Base-by-base conservation (phyloP, 208 protist species). In the Leishmania tarentolae region DNA sequence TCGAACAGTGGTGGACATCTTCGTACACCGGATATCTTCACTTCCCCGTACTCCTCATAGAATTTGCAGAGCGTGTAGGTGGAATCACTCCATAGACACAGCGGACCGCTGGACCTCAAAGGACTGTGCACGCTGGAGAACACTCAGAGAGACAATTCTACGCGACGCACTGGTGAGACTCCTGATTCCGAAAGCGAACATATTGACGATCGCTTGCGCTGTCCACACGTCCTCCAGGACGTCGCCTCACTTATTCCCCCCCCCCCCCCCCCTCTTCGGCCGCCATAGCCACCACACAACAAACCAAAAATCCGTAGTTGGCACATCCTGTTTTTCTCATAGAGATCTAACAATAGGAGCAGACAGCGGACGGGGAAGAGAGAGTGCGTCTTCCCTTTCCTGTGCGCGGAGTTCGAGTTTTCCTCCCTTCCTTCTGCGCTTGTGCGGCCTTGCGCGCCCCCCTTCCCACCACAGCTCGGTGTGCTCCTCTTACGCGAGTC, bases 391-490 rank as follows among this genome's bases (percentile, higher is more conserved):
- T 21, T 28, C 57, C 11, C 28, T 53, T 53, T 21, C 57, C 6
- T 15, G 28, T 63, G n/a, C 28, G 9, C 28, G 8, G 8, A 63
- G 0, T 17, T 68, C 61, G 17, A 4, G 31, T 15, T 35, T 31
- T 9, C 61, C 61, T 66, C 7, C 65, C 77, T 77, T 72, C 52
- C 57, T 19, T 37, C 24, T 57, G 53, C 31, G 78, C 47, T 69
- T 68, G 71, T 53, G 65, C 31, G 63, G 19, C 5, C 24, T 47
- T 42, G 19, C 57, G 37, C 19, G 1, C 9, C 11, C 35, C 6
- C 37, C 6, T 40, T 11, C 40, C 2, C 66, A 50, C 9, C 42
- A 21, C 35, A 46, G 24, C 21, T 47, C 66, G 28, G 42, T n/a
- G 40, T 72, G 40, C 35, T 21, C 17, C 21, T 47, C 66, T 72